Conservation (phyloP, 169 alveolate genomes). For the Cyclospora cayetanensis region DNA sequence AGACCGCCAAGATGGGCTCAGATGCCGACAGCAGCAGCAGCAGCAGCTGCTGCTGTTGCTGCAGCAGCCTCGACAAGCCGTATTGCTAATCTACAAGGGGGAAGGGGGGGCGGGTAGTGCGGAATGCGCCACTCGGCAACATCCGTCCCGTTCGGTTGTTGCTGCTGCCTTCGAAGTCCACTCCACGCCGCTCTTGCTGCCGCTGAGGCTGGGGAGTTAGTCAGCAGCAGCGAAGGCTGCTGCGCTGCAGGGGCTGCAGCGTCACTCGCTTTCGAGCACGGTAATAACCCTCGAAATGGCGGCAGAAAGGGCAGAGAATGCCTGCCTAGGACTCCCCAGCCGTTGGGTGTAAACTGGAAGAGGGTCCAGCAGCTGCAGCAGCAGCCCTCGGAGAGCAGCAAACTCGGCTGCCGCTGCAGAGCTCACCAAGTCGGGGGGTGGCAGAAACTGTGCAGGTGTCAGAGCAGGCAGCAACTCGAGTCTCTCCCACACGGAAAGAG, state of each 20-base stretch:
- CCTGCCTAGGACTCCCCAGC: not conserved
- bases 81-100: too few species aligned
- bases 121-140: too few species aligned
- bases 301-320: not conserved
- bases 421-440: conserved; percentile 38
- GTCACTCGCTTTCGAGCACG: not conserved
- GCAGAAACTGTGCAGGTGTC: conserved; percentile 52
- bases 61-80: too few species aligned
- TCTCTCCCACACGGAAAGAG: conserved; percentile 49
- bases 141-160: too few species aligned
- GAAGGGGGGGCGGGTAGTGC: too few species aligned
- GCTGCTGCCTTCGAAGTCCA: too few species aligned
- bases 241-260: not conserved
- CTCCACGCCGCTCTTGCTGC: too few species aligned
- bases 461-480: conserved; percentile 62
- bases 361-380: conserved; percentile 56
- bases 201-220: not conserved
- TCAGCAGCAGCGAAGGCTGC: not conserved
- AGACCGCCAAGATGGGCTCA: too few species aligned
- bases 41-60: too few species aligned
- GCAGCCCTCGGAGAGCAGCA: conserved; percentile 35
- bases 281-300: not conserved
- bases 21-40: too few species aligned
- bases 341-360: conserved; percentile 30
- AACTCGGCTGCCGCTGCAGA: conserved; percentile 25